phyloP scores from a whole-genome alignment of 2,329 filamentous ascomycete species.

The Fusarium sp. region DNA sequence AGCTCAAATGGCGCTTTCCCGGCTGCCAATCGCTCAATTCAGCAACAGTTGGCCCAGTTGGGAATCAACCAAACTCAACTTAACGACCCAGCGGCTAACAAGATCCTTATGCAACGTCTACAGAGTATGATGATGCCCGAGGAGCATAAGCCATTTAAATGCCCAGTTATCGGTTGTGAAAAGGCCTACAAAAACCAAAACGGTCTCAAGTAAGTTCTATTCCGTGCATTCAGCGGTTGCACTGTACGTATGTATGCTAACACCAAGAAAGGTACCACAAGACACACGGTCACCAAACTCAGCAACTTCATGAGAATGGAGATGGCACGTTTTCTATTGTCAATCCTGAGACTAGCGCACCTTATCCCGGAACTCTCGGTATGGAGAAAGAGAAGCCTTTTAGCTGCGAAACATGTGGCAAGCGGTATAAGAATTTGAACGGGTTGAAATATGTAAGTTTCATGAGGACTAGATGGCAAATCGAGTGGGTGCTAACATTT shows the following conservation, averaged over 20 bases:
- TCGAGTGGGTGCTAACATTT: constrained; percentile 52
- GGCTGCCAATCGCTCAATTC: constrained; percentile 74
- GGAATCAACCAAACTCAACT: constrained; percentile 84
- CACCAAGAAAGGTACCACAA: constrained; percentile 73
- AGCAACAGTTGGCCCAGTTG: constrained; percentile 79
- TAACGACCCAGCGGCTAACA: constrained; percentile 81
- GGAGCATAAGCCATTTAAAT: constrained; percentile 97
- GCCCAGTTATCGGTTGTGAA: constrained; percentile 97
- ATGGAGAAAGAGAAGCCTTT: constrained; percentile 99
- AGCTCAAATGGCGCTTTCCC: constrained; percentile 84
- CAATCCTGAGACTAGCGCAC: constrained; percentile 92
- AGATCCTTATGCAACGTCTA: constrained; percentile 69
- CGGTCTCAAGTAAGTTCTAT: constrained; percentile 83
- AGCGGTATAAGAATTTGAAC: constrained; percentile 99
- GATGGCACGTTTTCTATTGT: constrained; percentile 99
- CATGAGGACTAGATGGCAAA: background rate
- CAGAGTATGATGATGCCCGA: constrained; percentile 80
- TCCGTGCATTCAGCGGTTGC: background rate
- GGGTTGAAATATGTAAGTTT: constrained; percentile 89
- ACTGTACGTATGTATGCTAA: constrained; percentile 26
- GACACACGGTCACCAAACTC: constrained; percentile 93
- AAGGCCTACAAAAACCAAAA: constrained; percentile 99
- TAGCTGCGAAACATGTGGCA: constrained; percentile 95
- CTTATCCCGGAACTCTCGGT: constrained; percentile 95
- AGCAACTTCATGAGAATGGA: constrained; percentile 95